Conservation (phyloP, 164 flowering plant genomes). For the Chimonanthus salicifolius region DNA sequence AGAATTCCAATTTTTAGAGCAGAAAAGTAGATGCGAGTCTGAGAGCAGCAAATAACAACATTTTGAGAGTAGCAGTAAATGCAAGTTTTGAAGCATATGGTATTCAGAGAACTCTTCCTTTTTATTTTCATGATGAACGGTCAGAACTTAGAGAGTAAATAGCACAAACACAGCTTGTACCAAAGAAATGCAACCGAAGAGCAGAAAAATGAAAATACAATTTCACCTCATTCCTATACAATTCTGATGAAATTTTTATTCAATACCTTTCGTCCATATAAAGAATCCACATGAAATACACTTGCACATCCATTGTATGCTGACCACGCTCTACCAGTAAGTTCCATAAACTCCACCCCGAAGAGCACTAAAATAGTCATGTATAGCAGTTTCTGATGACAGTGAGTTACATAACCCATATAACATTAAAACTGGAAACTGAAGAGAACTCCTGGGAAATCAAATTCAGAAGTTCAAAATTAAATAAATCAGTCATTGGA, state of each 20-base stretch:
- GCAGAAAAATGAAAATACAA: not conserved
- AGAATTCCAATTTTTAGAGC: no score
- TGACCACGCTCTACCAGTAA: constrained; percentile 15
- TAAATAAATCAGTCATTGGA: constrained; percentile 10
- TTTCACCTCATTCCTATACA: constrained; percentile 13
- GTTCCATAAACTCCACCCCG: constrained; percentile 14
- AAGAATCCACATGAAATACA: constrained; percentile 12
- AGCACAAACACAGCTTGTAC: no score
- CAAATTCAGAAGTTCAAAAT: constrained; percentile 2
- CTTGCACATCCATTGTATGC: not conserved
- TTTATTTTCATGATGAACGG: no score
- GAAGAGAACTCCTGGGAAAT: not conserved
- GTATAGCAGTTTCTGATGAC: constrained; percentile 11
- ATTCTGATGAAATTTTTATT: constrained; percentile 6
- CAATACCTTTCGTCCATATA: not conserved
- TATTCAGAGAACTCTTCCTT: no score
- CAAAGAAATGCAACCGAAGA: not conserved
- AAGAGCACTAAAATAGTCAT: constrained; percentile 6
- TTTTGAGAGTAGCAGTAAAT: no score
- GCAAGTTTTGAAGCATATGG: no score
- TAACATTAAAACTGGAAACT: constrained; percentile 16
- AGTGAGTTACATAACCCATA: constrained; percentile 16
- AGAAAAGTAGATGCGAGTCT: no score
- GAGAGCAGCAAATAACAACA: no score
- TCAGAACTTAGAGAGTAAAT: no score